These are phyloP conservation scores for Fomitopsis betulina DNA, from an alignment of 1,284 basidiomycete genomes.

Conservation along the genomic window DNA sequence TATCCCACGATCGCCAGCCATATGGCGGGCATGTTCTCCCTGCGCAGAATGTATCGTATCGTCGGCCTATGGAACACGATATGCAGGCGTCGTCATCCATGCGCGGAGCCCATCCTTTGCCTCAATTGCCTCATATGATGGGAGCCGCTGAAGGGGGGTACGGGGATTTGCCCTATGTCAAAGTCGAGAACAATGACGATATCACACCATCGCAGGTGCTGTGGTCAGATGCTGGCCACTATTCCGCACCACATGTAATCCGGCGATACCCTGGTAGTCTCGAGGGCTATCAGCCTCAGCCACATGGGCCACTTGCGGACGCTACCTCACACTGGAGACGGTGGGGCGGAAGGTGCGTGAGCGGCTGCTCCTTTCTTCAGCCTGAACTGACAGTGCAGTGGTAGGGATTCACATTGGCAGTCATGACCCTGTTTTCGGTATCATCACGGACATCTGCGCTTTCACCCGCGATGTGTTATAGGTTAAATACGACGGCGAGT, in stretches of 20 bases:
- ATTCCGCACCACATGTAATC: neutral
- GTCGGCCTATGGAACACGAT: neutral
- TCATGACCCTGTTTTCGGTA: neutral
- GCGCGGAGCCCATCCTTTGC: neutral
- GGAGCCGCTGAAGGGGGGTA: neutral
- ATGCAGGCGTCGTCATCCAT: neutral
- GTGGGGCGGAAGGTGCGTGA: neutral
- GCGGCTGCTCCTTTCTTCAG: neutral
- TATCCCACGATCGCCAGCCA: neutral
- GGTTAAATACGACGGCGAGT: too few species aligned
- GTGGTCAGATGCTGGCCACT: neutral
- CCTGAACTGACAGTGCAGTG: neutral
- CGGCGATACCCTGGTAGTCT: neutral
- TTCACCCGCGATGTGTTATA: neutral
- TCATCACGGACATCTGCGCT: neutral
- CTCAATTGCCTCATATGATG: neutral
- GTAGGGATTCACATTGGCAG: neutral
- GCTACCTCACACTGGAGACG: neutral
- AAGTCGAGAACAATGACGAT: conserved; percentile 1
- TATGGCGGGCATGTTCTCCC: neutral
- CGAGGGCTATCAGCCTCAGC: neutral
- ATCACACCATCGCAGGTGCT: neutral
- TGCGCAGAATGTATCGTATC: neutral
- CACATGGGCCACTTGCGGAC: neutral
- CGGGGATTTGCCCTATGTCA: neutral